Base-by-base conservation (phyloP, 1,284 basidiomycete species). In the Irpex sp. region DNA sequence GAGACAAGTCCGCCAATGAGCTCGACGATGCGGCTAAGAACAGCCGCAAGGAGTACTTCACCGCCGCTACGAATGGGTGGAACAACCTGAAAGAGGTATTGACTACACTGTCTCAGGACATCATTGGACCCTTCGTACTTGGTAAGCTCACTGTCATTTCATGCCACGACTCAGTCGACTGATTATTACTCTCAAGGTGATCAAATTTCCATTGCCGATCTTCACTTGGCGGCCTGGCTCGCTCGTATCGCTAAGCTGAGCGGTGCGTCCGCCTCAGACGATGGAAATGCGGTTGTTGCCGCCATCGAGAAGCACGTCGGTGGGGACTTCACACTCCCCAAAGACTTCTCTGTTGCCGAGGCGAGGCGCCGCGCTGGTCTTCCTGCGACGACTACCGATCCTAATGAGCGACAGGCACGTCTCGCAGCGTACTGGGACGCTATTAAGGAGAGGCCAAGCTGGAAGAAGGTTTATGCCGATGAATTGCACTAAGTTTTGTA, bases 221-320 rank as follows among this genome's bases (percentile, higher is more conserved):
- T 94, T 59, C 92, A 95, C 70, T 77, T 94, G 31, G 87, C 85
- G 2, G 87, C 86, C 9, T 97, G 92, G 93, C 73, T 95, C 46
- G 79, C 86, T 2, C 82, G 87, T 35, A 67, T 94, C 8, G 83
- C 87, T 9, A 72, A 70, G 53, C 77, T 93, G 26, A 79, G 82
- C 4, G 88, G 87, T 1, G 89, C 84, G 0, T 72, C 72, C 21
- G 70, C 71, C 0, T 72, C 68, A 1, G 81, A 87, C 46, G 77
- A 83, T 62, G 87, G 88, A 0, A 74, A 78, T 60, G 74, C 72
- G 0, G 79, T 79, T 2, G 74, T 85, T 11, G 73, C 67, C 60
- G 85, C 82, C 69, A 68, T 90, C 63, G 85, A 86, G 71, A 71
- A 69, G 26, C 78, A 81, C 62, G 73, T 87, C 58, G 84, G 83